Evolutionary conservation across 1,139 yeast genomes (phyloP), one percentile per base, ranked within the genome.

Genomic region (Protomyces inundatus): DNA sequence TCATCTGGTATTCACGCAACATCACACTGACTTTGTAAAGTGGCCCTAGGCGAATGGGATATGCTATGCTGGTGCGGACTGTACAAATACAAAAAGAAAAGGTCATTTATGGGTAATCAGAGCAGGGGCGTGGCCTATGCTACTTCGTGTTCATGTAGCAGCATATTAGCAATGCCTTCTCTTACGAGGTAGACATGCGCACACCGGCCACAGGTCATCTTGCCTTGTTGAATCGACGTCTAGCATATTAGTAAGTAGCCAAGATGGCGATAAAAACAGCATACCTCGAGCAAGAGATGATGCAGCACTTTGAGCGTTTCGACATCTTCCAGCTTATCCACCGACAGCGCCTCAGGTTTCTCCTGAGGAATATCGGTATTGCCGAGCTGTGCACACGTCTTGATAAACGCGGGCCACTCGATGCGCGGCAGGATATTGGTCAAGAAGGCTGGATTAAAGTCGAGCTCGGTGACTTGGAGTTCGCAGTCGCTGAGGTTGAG

Each of bases 141-240:
- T 42, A 65, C 59, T 37, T 65, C 67, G 75, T 93, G 98, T 23
- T 98, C 98, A 54, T 98, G 98, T 62, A 93, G 81, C 67, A 93
- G 79, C 76, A 93, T 88, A 79, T 93, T 93, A 57, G 99, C 97
- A 71, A 93, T 90, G 65, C 93, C 84, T 79, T 90, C 91, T 77
- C 91, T 91, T 77, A 93, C 88, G 77, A 87, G 84, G 76, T 91
- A 95, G 14, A 88, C 80, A 74, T 93, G 98, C 1, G 84, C 85
- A 74, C 99, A 93, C 76, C 86, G 87, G 36, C 83, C 80, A 74
- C 99, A 93, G 16, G 80, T 79, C 98, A 93, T 90, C 71, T 85
- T 84, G 2, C 98, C 99, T 70, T 90, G 93, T 23, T 81, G 75
- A 65, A 93, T 88, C 68, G 86, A 90, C 0, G 97, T 91, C 74